Evolutionary conservation across 2,329 filamentous ascomycete genomes (phyloP), one percentile per base, ranked within the genome.

Genomic region (Tolypocladium capitatum): DNA sequence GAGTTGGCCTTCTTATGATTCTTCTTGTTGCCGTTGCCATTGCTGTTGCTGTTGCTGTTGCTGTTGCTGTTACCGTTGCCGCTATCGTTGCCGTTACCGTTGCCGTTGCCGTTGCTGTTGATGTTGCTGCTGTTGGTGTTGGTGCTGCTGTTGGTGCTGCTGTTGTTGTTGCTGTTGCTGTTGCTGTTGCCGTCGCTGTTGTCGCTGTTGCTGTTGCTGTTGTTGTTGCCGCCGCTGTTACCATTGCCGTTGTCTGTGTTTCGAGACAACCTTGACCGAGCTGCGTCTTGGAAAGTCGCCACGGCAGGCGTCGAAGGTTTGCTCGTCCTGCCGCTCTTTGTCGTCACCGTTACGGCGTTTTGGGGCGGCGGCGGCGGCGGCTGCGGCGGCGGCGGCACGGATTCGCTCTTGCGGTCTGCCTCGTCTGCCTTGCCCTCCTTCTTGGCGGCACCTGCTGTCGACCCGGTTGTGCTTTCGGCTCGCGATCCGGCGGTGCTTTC

Each of bases 291-390:
- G 53, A 83, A 81, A 3, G 71, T 75, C 5, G 74, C 70, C 45
- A 81, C 57, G 3, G 78, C 76, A 14, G 80, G 80, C 2, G 80
- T 83, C 4, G 79, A 83, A 2, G 79, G 80, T 59, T 83, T 83
- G 60, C 79, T 83, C 11, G 80, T 76, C 48, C 80, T 70, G 3
- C 80, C 80, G 51, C 78, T 82, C 64, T 83, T 83, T 1, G 79
- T 82, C 44, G 78, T 81, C 36, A 78, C 69, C 1, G 71, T 67
- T 1, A 64, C 59, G n/a, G 61, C 60, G 32, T 64, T 63, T 33
- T 65, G 62, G 33, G 65, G 64, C 24, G 64, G 59, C 27, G 64
- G 59, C 43, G 66, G 61, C 9, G 67, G 62, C 28, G n/a, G n/a
- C n/a, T n/a, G 64, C 24, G 64, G 59, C 27, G 64, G 59, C 43